Evolutionary conservation across 78 protist species (phyloP).

Genomic region (Salpingoeca rosetta): DNA sequence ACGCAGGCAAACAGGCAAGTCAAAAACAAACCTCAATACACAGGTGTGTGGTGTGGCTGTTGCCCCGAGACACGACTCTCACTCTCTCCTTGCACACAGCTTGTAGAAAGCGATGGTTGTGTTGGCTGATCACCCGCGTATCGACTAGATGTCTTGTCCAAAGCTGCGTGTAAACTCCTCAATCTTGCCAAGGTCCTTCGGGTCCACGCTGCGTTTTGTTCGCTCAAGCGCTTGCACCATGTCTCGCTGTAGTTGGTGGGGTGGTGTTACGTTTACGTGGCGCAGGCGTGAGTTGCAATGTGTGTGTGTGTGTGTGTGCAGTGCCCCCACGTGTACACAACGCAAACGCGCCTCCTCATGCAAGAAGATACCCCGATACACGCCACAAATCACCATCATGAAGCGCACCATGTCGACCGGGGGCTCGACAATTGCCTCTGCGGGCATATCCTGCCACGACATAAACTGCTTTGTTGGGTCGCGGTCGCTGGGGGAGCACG

Average conservation of each 20-base stretch:
- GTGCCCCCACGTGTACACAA: background rate
- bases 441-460: conserved; percentile 18
- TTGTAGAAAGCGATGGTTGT: background rate
- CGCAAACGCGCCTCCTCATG: background rate
- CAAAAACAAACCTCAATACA: no score
- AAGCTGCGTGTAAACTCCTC: conserved; percentile 8
- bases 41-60: no score
- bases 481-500: conserved; percentile 16
- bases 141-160: conserved; percentile 19
- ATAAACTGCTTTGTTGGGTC: background rate
- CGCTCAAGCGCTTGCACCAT: background rate
- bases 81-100: background rate
- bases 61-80: background rate
- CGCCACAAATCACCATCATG: background rate
- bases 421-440: conserved; percentile 15
- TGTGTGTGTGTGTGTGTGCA: background rate
- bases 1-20: no score
- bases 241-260: background rate
- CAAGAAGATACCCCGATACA: background rate
- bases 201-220: conserved; percentile 1
- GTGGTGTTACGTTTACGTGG: background rate
- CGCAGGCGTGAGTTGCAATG: background rate
- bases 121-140: background rate
- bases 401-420: background rate
- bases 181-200: background rate